Evolutionary conservation across 495 filamentous ascomycete species (phyloP).

Genomic region (Halenospora varia): DNA sequence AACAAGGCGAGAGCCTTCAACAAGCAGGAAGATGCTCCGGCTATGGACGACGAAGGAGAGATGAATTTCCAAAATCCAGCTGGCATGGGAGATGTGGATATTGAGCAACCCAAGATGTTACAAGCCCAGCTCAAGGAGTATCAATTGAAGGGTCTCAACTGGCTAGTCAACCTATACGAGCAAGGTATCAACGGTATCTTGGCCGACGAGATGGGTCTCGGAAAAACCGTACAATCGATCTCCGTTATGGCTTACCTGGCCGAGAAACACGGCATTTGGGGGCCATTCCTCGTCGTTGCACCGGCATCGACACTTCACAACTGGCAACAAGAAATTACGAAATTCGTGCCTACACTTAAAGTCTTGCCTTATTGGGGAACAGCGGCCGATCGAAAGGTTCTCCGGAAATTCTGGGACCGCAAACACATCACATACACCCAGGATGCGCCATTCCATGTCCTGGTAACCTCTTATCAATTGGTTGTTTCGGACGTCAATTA

Average conservation of each 20-base stretch:
- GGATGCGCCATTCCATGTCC: conserved; percentile 90
- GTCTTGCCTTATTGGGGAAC: conserved; percentile 96
- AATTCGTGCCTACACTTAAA: conserved; percentile 90
- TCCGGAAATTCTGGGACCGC: conserved; percentile 98
- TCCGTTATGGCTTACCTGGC: conserved; percentile 99
- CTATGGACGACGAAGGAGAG: conserved; percentile 80
- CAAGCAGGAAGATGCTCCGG: conserved; percentile 50
- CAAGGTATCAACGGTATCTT: conserved; percentile 99
- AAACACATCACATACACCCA: conserved; percentile 93
- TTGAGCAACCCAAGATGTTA: conserved; percentile 92
- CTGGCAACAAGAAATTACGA: conserved; percentile 97
- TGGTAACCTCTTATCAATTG: conserved; percentile 95
- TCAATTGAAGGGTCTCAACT: conserved; percentile 96
- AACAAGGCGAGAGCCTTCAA: conserved; percentile 92
- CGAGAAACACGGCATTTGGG: conserved; percentile 97
- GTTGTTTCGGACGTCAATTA: conserved; percentile 94
- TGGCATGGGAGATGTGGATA: conserved; percentile 86
- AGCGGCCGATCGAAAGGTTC: conserved; percentile 88
- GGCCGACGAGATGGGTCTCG: conserved; percentile 98
- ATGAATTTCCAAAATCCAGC: conserved; percentile 99
- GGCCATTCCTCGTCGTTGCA: conserved; percentile 94
- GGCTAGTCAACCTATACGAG: conserved; percentile 98
- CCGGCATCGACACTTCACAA: conserved; percentile 97
- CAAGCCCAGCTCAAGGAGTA: conserved; percentile 95
- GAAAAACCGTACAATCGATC: conserved; percentile 97